phyloP scores from a whole-genome alignment of 495 filamentous ascomycete genomes.

The Daldinia concentrica region DNA sequence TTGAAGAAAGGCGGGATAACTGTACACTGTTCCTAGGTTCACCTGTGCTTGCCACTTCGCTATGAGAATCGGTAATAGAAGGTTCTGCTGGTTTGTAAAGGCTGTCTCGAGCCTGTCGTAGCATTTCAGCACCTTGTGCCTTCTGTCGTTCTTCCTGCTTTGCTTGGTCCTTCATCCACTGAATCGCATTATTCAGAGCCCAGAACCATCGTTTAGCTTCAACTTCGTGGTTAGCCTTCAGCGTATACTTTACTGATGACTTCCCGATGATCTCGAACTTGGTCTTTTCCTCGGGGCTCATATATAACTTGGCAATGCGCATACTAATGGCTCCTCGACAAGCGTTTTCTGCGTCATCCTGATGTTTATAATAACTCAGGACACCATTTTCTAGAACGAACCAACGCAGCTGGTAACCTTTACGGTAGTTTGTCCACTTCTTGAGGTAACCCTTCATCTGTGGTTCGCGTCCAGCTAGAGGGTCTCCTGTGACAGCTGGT shows the following conservation, averaged over 20 bases:
- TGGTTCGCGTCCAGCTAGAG: constrained; percentile 80
- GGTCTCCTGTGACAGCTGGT: constrained; percentile 65
- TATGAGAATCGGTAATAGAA: constrained; percentile 56
- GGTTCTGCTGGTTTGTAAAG: constrained; percentile 53
- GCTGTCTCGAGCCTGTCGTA: constrained; percentile 78
- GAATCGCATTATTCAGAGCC: constrained; percentile 98
- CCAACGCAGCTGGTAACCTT: constrained; percentile 95
- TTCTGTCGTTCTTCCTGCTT: constrained; percentile 83
- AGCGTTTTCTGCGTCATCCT: constrained; percentile 91
- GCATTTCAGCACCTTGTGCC: constrained; percentile 74
- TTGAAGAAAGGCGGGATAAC: constrained; percentile 53
- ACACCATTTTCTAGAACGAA: constrained; percentile 98
- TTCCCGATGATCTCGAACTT: constrained; percentile 98
- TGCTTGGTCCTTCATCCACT: constrained; percentile 97
- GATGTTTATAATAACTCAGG: constrained; percentile 98
- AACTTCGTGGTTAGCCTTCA: constrained; percentile 95
- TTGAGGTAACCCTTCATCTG: constrained; percentile 99
- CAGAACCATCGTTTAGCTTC: constrained; percentile 96
- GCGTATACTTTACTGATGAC: constrained; percentile 97
- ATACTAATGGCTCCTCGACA: constrained; percentile 99
- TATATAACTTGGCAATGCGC: constrained; percentile 91
- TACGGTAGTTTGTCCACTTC: constrained; percentile 99
- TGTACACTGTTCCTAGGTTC: constrained; percentile 59
- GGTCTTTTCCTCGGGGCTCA: constrained; percentile 96
- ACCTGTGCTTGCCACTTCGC: constrained; percentile 60